These are phyloP conservation scores for Dendrocalamus latiflorus DNA, from an alignment of 202 grass and related monocot species.

Conservation along the genomic window DNA sequence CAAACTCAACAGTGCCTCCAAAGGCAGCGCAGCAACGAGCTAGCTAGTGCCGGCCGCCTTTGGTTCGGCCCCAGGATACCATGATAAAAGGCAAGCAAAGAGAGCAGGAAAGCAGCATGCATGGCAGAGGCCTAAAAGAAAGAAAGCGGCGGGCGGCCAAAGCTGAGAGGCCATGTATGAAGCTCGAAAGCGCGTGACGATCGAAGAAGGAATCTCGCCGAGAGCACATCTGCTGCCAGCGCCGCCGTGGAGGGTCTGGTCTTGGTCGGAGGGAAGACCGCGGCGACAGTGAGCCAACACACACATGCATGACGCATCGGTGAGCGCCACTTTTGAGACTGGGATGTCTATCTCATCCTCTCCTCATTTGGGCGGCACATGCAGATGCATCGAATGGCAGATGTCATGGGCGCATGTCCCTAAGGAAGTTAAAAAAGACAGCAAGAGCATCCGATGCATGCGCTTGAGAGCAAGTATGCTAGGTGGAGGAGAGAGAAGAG, in stretches of 20 bases:
- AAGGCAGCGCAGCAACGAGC: neutral
- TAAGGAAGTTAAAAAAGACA: no score
- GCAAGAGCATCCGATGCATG: no score
- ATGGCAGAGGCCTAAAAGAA: neutral
- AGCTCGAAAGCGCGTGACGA: slow-evolving; percentile 10
- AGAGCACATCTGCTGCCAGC: neutral
- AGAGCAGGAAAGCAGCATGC: neutral
- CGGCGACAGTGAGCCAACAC: neutral
- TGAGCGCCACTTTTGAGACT: slow-evolving; percentile 16
- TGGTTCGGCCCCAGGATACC: neutral
- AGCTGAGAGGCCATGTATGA: slow-evolving; percentile 26
- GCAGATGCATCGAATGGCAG: no score
- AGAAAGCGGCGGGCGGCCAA: neutral
- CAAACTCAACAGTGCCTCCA: neutral
- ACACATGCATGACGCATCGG: neutral
- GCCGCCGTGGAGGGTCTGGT: neutral
- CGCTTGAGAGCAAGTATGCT: no score
- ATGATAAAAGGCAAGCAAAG: slow-evolving; percentile 33
- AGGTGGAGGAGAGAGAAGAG: no score
- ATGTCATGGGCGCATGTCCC: no score
- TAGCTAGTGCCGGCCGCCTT: neutral
- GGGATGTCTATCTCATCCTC: neutral
- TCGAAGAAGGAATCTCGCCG: slow-evolving; percentile 18
- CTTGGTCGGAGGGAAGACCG: neutral
- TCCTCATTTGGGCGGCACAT: neutral